A percentile compares a stretch with the other conserved stretches of the same genome.
phyloP scores from a whole-genome alignment of 192 early-diverging fungal species.

The Mortierella antarctica region DNA sequence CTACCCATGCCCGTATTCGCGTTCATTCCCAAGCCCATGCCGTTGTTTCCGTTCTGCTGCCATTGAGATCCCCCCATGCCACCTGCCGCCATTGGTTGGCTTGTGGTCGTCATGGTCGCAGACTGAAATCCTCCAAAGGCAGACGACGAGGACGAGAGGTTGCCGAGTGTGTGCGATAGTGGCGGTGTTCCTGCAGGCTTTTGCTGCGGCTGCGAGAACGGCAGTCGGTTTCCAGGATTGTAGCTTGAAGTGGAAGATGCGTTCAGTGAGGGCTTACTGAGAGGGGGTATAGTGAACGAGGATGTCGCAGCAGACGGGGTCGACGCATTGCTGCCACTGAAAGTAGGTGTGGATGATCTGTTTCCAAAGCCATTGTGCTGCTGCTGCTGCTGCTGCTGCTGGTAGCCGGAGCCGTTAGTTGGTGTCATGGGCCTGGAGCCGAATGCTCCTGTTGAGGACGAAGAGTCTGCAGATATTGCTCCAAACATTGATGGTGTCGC shows the following conservation, averaged over 20 bases:
- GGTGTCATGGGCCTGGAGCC: constrained; percentile 44
- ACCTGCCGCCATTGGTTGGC: constrained; percentile 24
- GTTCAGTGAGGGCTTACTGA: constrained; percentile 23
- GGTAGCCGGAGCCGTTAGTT: constrained; percentile 1
- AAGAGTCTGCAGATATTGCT: constrained; percentile 25
- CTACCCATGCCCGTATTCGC: constrained; percentile 2
- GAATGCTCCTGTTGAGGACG: constrained; percentile 1
- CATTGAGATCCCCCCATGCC: constrained; percentile 43
- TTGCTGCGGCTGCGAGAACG: constrained; percentile 51
- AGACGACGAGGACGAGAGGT: constrained; percentile 38
- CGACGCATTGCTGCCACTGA: neutral
- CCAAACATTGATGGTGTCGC: constrained; percentile 48
- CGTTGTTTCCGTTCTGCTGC: constrained; percentile 12
- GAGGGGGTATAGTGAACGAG: constrained; percentile 49
- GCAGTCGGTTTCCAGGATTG: constrained; percentile 11
- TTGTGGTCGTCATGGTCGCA: constrained; percentile 10
- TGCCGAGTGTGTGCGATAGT: constrained; percentile 44
- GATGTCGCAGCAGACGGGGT: constrained; percentile 28
- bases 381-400: constrained; percentile 4
- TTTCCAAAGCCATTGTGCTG: constrained; percentile 20
- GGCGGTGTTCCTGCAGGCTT: constrained; percentile 45
- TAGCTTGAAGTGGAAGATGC: constrained; percentile 14
- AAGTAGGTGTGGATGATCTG: neutral
- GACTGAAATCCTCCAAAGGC: constrained; percentile 53
- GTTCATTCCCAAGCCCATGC: constrained; percentile 30